Evolutionary conservation across 805 yeast species (phyloP).

Genomic region (Sugiyamaella lignohabitans): DNA sequence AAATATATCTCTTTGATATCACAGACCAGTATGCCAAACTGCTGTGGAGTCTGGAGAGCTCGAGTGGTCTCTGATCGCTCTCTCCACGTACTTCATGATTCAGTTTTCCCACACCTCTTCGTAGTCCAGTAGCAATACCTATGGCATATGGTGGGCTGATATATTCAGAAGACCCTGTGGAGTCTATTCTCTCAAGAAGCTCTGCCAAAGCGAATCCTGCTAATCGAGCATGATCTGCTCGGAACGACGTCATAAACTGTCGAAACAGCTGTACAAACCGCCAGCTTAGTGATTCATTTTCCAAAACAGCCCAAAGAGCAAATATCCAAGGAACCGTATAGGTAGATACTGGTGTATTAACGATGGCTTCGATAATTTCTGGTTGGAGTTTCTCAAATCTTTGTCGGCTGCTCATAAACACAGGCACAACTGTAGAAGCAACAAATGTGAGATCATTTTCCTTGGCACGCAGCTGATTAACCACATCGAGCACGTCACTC

Average conservation of each 20-base stretch:
- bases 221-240: not conserved
- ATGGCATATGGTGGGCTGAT: slow-evolving; percentile 1
- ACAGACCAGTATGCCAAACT: not conserved
- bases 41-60: not conserved
- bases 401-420: not conserved
- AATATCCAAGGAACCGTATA: not conserved
- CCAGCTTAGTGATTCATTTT: too few species aligned
- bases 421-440: not conserved
- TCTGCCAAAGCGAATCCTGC: too few species aligned
- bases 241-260: not conserved
- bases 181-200: too few species aligned
- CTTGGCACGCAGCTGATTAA: not conserved
- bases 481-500: too few species aligned
- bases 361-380: not conserved
- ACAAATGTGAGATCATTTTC: not conserved
- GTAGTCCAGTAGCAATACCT: not conserved
- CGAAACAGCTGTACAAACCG: not conserved
- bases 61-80: not conserved
- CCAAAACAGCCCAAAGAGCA: not conserved
- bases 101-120: not conserved
- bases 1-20: not conserved
- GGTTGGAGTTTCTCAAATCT: not conserved
- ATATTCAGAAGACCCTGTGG: too few species aligned
- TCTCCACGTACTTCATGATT: not conserved
- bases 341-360: not conserved